Evolutionary conservation across 2,329 filamentous ascomycete genomes (phyloP).

Genomic region (Ceratocystis cacaofunesta): DNA sequence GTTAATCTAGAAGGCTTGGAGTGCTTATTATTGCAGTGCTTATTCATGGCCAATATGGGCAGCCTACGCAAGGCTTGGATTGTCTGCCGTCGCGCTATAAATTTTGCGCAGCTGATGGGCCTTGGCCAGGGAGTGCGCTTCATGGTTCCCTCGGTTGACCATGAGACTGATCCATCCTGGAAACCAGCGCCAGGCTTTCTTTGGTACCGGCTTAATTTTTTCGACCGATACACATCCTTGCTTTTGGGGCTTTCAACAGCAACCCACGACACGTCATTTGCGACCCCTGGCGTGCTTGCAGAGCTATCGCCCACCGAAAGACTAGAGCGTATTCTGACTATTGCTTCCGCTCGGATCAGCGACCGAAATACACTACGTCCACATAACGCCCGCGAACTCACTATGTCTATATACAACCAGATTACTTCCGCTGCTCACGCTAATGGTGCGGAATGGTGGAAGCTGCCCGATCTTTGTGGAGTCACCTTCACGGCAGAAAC

Average conservation of each 20-base stretch:
- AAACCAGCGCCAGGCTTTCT: conserved; percentile 22
- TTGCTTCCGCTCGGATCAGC: conserved; percentile 31
- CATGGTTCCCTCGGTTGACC: conserved; percentile 27
- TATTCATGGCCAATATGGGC: conserved; percentile 38
- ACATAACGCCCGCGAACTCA: conserved; percentile 27
- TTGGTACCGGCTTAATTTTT: conserved; percentile 36
- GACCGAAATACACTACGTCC: conserved; percentile 27
- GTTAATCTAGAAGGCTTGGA: conserved; percentile 39
- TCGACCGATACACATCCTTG: conserved; percentile 37
- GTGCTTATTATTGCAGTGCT: conserved; percentile 33
- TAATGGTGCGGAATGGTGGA: conserved; percentile 36
- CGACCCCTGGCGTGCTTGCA: conserved; percentile 21
- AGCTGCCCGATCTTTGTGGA: conserved; percentile 22
- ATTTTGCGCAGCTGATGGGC: conserved; percentile 37
- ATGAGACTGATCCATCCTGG: conserved; percentile 23
- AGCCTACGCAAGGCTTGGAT: conserved; percentile 42
- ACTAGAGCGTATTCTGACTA: conserved; percentile 32
- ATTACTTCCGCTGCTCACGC: conserved; percentile 29
- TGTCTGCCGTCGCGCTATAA: conserved; percentile 33
- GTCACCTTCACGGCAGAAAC: conserved; percentile 32
- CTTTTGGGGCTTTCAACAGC: conserved; percentile 36
- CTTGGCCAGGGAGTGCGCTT: conserved; percentile 26
- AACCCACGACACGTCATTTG: conserved; percentile 28
- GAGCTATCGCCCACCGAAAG: conserved; percentile 28
- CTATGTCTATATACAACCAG: conserved; percentile 33